These are phyloP conservation scores for Anethum foeniculum DNA, from an alignment of 140 eudicot species.

Conservation along the genomic window DNA sequence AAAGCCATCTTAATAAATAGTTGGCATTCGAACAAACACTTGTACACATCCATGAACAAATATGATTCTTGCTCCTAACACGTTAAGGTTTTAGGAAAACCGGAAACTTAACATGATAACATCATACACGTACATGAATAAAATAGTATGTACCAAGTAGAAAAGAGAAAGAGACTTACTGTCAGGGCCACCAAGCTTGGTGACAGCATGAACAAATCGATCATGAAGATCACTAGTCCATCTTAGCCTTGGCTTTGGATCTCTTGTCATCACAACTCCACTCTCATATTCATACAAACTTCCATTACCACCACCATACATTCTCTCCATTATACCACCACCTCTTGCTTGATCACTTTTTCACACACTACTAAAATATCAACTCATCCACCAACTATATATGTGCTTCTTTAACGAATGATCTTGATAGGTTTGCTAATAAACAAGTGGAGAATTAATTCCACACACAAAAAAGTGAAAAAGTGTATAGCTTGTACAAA, in stretches of 20 bases:
- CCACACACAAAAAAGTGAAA: conserved; percentile 7
- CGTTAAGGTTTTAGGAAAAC: too few species aligned
- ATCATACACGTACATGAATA: too few species aligned
- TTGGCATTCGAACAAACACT: background rate
- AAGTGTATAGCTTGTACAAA: conserved; percentile 2
- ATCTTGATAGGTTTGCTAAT: background rate
- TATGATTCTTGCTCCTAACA: too few species aligned
- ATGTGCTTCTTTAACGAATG: conserved; percentile 2
- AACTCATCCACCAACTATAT: conserved; percentile 1
- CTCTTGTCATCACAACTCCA: conserved; percentile 86
- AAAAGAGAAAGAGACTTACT: conserved; percentile 39
- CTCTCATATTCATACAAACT: conserved; percentile 37
- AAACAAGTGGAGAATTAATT: conserved; percentile 8
- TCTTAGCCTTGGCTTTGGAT: conserved; percentile 86
- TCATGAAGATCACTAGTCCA: conserved; percentile 96
- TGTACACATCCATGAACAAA: background rate
- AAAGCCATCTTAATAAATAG: background rate
- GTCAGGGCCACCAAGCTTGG: conserved; percentile 94
- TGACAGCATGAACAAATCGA: conserved; percentile 90
- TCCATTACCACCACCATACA: conserved; percentile 32
- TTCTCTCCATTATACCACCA: conserved; percentile 32
- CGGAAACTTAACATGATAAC: too few species aligned
- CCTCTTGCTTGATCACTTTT: background rate
- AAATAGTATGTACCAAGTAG: background rate
- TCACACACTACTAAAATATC: conserved; percentile 4